Evolutionary conservation across 2,329 filamentous ascomycete genomes (phyloP).

Genomic region (Fusarium nisikadoi): DNA sequence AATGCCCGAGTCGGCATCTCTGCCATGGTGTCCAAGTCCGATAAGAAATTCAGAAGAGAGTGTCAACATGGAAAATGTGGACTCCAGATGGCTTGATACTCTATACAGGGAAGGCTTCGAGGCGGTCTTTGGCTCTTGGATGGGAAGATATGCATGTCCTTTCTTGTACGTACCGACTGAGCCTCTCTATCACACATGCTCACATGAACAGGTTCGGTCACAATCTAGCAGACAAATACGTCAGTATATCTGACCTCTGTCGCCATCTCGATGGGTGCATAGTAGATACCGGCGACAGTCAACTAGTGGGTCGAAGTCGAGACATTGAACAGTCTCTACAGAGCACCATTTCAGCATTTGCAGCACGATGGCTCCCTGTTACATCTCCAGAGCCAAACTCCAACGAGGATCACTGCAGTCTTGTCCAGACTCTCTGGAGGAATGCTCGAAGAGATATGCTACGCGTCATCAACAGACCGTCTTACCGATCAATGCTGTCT

Average conservation of each 20-base stretch:
- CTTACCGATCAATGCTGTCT: conserved; percentile 54
- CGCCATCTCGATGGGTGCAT: conserved; percentile 50
- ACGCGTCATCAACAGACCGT: conserved; percentile 53
- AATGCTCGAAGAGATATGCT: conserved; percentile 52
- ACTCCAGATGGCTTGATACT: conserved; percentile 41
- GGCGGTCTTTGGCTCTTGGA: conserved; percentile 55
- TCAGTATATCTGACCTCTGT: conserved; percentile 47
- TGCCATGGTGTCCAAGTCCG: not conserved
- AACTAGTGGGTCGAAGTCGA: conserved; percentile 14
- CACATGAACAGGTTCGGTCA: conserved; percentile 37
- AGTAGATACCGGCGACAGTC: conserved; percentile 34
- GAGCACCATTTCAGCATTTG: conserved; percentile 45
- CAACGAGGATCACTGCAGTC: conserved; percentile 15
- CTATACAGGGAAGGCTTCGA: conserved; percentile 53
- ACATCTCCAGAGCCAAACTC: conserved; percentile 7
- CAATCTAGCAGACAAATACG: conserved; percentile 43
- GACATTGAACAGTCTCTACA: conserved; percentile 43
- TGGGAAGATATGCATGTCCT: conserved; percentile 55
- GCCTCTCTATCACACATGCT: not conserved
- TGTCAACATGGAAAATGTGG: conserved; percentile 9
- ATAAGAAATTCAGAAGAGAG: not conserved
- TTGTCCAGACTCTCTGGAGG: conserved; percentile 49
- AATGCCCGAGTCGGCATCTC: not conserved
- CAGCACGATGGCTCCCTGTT: conserved; percentile 46
- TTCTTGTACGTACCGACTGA: conserved; percentile 49